Evolutionary conservation across 192 early-diverging fungal genomes (phyloP).

Genomic region (Ramicandelaber brevisporus): DNA sequence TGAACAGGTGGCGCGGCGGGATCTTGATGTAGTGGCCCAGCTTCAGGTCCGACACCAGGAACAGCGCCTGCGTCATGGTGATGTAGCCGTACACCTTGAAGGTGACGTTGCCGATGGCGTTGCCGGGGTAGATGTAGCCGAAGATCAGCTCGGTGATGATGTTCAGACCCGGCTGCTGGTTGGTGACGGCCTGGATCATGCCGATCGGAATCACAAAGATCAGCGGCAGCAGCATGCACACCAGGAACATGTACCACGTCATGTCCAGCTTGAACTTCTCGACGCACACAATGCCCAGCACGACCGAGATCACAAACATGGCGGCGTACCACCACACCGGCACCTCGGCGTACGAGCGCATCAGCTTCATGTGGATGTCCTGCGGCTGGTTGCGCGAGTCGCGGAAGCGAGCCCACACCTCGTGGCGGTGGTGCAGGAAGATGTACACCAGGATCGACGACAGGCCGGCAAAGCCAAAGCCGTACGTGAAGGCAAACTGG

Average conservation of each 20-base stretch:
- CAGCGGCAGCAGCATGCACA: slow-evolving; percentile 15
- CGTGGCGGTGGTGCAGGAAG: slow-evolving; percentile 33
- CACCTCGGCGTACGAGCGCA: slow-evolving; percentile 46
- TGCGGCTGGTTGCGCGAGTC: slow-evolving; percentile 25
- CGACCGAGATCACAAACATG: slow-evolving; percentile 13
- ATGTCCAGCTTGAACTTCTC: slow-evolving; percentile 6
- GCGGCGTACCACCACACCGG: slow-evolving; percentile 52
- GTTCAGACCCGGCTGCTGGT: slow-evolving; percentile 31
- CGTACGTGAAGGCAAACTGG: slow-evolving; percentile 42
- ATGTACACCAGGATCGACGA: slow-evolving; percentile 38
- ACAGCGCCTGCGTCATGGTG: slow-evolving; percentile 31
- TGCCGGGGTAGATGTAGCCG: slow-evolving; percentile 37
- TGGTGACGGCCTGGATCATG: slow-evolving; percentile 35
- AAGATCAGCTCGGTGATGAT: slow-evolving; percentile 44
- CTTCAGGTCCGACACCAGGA: slow-evolving; percentile 36
- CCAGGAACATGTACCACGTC: slow-evolving; percentile 37
- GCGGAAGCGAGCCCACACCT: slow-evolving; percentile 30
- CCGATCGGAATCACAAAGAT: slow-evolving; percentile 39
- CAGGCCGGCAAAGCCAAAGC: slow-evolving; percentile 33
- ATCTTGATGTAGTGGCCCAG: slow-evolving; percentile 65
- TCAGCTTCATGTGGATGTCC: slow-evolving; percentile 50
- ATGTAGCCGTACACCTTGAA: slow-evolving; percentile 53
- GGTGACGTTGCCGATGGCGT: slow-evolving; percentile 35
- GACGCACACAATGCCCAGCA: slow-evolving; percentile 10
- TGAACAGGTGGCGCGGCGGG: slow-evolving; percentile 54